These are phyloP conservation scores for Mitragyna speciosa DNA, from an alignment of 257 asterid genomes.

Conservation along the genomic window DNA sequence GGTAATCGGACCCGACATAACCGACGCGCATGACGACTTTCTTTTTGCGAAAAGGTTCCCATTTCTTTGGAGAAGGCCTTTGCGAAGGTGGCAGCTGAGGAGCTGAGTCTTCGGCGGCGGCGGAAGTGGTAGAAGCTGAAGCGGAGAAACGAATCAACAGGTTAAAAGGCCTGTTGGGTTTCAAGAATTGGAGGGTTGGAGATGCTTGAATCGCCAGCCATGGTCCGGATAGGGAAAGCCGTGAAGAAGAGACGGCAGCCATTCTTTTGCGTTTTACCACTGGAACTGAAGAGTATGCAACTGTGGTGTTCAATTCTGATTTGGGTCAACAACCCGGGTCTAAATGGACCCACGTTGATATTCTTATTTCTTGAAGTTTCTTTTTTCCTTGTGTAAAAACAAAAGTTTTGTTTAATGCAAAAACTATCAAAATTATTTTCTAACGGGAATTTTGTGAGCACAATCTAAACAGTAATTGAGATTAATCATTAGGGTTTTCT, in stretches of 20 bases:
- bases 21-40: constrained; percentile 98
- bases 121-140: constrained; percentile 23
- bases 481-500: too few relatives aligned
- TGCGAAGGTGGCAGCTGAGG: constrained; percentile 23
- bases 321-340: too few relatives aligned
- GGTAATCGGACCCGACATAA: constrained; percentile 81
- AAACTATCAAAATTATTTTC: too few relatives aligned
- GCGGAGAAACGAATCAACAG: constrained; percentile 31
- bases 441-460: too few relatives aligned
- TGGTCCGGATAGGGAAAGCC: constrained; percentile 30
- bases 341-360: too few relatives aligned
- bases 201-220: constrained; percentile 31
- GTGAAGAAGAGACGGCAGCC: constrained; percentile 38
- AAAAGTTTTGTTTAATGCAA: too few relatives aligned
- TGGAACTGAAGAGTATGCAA: too few relatives aligned
- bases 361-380: too few relatives aligned
- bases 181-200: constrained; percentile 17
- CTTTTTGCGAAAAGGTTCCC: constrained; percentile 86
- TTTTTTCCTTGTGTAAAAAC: too few relatives aligned
- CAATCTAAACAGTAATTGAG: too few relatives aligned
- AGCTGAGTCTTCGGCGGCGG: constrained; percentile 17
- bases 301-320: too few relatives aligned
- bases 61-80: constrained; percentile 23
- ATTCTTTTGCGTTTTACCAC: constrained; percentile 14
- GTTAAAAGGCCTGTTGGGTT: constrained; percentile 25